Conservation (phyloP, 805 yeast genomes). For the Saturnispora hagleri region DNA sequence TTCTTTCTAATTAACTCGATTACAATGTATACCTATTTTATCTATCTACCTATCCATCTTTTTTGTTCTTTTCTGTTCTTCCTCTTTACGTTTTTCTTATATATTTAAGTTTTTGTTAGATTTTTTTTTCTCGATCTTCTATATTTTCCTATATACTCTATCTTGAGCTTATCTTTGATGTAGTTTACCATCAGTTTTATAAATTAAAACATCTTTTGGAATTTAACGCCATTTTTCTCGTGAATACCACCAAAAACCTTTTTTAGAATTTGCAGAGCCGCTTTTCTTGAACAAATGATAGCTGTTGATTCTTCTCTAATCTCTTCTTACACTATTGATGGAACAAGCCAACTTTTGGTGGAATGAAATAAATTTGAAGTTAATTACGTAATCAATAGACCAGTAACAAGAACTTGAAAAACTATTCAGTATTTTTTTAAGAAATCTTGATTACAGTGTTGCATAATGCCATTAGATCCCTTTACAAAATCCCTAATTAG, state of each 20-base stretch:
- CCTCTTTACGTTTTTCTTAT: neutral
- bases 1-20: neutral
- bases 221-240: too few species aligned
- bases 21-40: neutral
- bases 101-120: neutral
- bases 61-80: neutral
- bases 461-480: neutral
- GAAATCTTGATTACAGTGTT: neutral
- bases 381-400: neutral
- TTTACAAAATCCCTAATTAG: neutral
- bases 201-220: too few species aligned
- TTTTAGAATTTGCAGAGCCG: too few species aligned
- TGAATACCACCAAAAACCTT: too few species aligned
- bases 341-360: too few species aligned
- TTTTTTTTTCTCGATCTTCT: neutral
- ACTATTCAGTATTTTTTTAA: neutral
- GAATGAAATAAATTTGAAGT: neutral
- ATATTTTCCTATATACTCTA: neutral
- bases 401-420: neutral
- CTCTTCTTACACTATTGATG: too few species aligned
- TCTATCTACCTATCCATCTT: neutral
- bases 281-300: too few species aligned
- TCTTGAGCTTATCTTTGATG: neutral
- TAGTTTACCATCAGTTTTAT: too few species aligned
- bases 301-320: too few species aligned